phyloP scores from a whole-genome alignment of 2,329 filamentous ascomycete genomes.

The Fusarium vanettenii region DNA sequence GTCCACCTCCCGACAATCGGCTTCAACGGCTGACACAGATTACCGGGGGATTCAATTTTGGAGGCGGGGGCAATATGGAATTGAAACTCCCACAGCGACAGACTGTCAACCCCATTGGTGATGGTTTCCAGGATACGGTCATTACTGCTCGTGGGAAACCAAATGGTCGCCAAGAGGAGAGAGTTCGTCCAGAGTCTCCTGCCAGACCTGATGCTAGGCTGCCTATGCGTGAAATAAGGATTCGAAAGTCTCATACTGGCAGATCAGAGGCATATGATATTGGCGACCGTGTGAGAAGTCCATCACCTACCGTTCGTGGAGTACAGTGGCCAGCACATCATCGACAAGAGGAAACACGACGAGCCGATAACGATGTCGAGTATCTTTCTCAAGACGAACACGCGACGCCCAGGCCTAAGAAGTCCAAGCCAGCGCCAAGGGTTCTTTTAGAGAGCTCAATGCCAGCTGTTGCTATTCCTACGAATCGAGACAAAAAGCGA shows the following conservation, averaged over 20 bases:
- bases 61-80: constrained; percentile 50
- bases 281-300: constrained; percentile 35
- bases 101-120: constrained; percentile 45
- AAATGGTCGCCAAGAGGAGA: constrained; percentile 27
- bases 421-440: constrained; percentile 31
- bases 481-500: constrained; percentile 52
- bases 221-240: constrained; percentile 53
- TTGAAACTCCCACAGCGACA: constrained; percentile 49
- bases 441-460: constrained; percentile 39
- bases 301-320: constrained; percentile 41
- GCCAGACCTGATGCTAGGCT: constrained; percentile 48
- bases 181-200: constrained; percentile 39
- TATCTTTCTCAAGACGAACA: constrained; percentile 38
- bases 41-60: constrained; percentile 32
- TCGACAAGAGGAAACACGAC: constrained; percentile 28
- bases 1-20: constrained; percentile 20
- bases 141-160: constrained; percentile 29
- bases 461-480: constrained; percentile 28
- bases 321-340: constrained; percentile 34
- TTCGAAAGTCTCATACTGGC: constrained; percentile 42
- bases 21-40: constrained; percentile 18
- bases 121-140: constrained; percentile 47
- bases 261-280: constrained; percentile 33
- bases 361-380: constrained; percentile 35
- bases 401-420: constrained; percentile 40